These are phyloP conservation scores for Magnaporthiopsis poae DNA, from an alignment of 2,329 filamentous ascomycete genomes.

Conservation along the genomic window DNA sequence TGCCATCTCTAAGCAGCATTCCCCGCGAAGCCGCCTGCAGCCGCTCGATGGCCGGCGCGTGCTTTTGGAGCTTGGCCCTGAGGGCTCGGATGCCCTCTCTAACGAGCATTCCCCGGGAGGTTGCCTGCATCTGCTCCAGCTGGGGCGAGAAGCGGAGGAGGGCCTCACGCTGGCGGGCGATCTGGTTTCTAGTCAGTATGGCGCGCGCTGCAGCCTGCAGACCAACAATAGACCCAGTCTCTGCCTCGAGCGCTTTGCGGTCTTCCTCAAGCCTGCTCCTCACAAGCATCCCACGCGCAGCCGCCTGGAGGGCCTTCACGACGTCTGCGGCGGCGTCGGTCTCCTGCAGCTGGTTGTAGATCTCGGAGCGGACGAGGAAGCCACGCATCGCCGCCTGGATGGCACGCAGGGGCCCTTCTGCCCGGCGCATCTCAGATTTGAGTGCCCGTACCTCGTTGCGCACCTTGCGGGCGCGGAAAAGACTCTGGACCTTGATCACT, in stretches of 20 bases:
- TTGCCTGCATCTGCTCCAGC: constrained; percentile 41
- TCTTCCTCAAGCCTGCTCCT: constrained; percentile 47
- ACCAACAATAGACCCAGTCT: constrained; percentile 39
- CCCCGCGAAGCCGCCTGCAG: constrained; percentile 43
- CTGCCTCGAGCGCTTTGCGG: constrained; percentile 39
- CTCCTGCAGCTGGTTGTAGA: constrained; percentile 46
- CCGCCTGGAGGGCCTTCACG: constrained; percentile 54
- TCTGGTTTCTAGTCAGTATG: constrained; percentile 45
- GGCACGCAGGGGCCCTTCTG: constrained; percentile 52
- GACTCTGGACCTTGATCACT: constrained; percentile 70
- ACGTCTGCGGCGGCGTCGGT: constrained; percentile 41
- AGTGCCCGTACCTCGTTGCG: constrained; percentile 48
- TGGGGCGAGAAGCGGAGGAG: constrained; percentile 39
- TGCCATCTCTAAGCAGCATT: constrained; percentile 34
- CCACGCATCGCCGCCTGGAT: constrained; percentile 60
- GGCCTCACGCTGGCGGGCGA: constrained; percentile 39
- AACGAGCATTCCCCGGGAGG: constrained; percentile 37
- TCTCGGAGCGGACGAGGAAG: constrained; percentile 50
- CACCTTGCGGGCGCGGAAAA: constrained; percentile 60
- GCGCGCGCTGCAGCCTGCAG: constrained; percentile 61
- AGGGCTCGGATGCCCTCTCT: constrained; percentile 34
- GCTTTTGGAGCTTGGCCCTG: constrained; percentile 38
- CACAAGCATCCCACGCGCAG: constrained; percentile 56
- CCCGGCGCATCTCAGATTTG: constrained; percentile 50
- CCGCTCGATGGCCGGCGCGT: constrained; percentile 31